Base-by-base conservation (phyloP, 192 early-diverging fungal species). In the Chytriomyces hyalinus region DNA sequence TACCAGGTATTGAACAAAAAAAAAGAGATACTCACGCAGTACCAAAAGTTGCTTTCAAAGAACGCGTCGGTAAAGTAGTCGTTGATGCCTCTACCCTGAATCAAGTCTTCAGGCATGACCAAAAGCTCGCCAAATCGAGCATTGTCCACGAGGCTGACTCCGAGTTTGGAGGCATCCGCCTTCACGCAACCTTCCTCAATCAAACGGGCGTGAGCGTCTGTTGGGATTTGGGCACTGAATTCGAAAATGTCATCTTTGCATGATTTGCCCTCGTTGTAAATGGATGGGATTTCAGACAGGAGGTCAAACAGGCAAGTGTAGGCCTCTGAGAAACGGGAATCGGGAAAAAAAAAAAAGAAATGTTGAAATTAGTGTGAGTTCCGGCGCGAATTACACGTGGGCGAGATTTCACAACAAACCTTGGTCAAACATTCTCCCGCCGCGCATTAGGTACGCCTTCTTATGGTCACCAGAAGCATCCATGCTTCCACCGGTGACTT, bases 1-100 rank as follows among this genome's bases (percentile, higher is more conserved):
- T 5, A 13, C 53, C 53, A 57, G 20, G 20, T n/a, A 57, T n/a
- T 15, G 1, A 65, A 22, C 11, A 28, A 65, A 1, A 28, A 4
- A 43, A 65, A 20, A 11, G n/a, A n/a, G 15, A 22, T 15, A 65
- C 63, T 78, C 22, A 68, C 61, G 65, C 72, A 59, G 57, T 76
- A 80, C 81, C 81, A 82, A 62, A 82, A 82, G 66, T 82, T 77
- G 49, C 49, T 62, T 43, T 22, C 65, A 65, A 82, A 82, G 73
- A 81, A 82, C 20, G 62, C 72, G 22, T 22, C 67, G 5, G 79
- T 67, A 69, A 82, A 82, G 59, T 48, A 80, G n/a, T 82, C 78
- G 74, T 80, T 57, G 65, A 82, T 82, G 9, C 72, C 73, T n/a
- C 46, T 53, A 17, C 57, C 62, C 57, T 81, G 69, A 50, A 82